These are phyloP conservation scores for Phycomyces nitens DNA, from an alignment of 192 early-diverging fungal genomes.

Conservation along the genomic window DNA sequence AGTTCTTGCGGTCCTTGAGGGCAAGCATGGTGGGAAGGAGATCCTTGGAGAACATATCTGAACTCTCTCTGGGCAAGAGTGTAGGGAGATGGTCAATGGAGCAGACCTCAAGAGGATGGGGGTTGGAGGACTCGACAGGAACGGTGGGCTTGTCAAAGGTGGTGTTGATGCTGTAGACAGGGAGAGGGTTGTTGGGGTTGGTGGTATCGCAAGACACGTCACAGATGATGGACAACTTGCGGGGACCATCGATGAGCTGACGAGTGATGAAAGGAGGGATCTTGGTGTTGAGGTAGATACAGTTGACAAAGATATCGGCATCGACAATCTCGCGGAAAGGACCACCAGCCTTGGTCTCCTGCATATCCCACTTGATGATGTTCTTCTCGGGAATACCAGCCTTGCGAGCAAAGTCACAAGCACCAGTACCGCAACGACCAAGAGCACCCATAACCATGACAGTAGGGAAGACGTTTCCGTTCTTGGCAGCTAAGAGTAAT, in stretches of 20 bases:
- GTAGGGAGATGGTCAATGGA: slow-evolving; percentile 97
- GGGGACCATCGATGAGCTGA: slow-evolving; percentile 65
- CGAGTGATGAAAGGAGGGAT: slow-evolving; percentile 95
- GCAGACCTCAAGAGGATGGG: slow-evolving; percentile 79
- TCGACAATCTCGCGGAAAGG: slow-evolving; percentile 89
- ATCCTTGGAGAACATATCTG: slow-evolving; percentile 83
- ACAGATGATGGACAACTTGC: slow-evolving; percentile 78
- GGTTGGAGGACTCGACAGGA: slow-evolving; percentile 58
- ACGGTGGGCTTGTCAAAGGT: slow-evolving; percentile 93
- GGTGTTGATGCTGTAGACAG: slow-evolving; percentile 87
- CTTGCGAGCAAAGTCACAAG: slow-evolving; percentile 76
- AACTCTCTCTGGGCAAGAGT: slow-evolving; percentile 88
- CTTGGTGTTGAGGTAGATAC: slow-evolving; percentile 89
- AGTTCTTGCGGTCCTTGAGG: slow-evolving; percentile 58
- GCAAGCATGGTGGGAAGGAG: slow-evolving; percentile 80
- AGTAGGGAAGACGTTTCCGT: slow-evolving; percentile 63
- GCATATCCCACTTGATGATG: slow-evolving; percentile 95
- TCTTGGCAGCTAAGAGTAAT: slow-evolving; percentile 13
- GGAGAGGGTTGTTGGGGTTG: slow-evolving; percentile 97
- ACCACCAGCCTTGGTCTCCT: slow-evolving; percentile 87
- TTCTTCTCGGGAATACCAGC: slow-evolving; percentile 81
- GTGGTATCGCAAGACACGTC: slow-evolving; percentile 97
- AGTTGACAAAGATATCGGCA: slow-evolving; percentile 95
- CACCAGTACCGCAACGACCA: slow-evolving; percentile 92
- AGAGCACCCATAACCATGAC: slow-evolving; percentile 99